A percentile compares a stretch with the other conserved stretches of the same genome.
These are phyloP conservation scores for Byssoonygena ceratinophila DNA, from an alignment of 2,329 filamentous ascomycete genomes.

Conservation along the genomic window DNA sequence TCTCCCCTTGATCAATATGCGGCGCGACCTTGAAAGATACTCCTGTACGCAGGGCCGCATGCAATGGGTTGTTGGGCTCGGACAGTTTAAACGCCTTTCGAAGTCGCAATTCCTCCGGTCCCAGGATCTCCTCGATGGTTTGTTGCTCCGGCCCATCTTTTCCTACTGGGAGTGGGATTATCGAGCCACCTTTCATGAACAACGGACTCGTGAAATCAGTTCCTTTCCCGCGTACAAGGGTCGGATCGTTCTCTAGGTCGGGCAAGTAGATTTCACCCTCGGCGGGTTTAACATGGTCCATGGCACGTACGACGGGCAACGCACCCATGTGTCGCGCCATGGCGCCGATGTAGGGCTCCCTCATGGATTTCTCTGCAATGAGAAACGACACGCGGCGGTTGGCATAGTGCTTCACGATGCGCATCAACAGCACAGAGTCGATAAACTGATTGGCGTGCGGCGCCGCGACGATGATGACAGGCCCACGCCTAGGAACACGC, in stretches of 20 bases:
- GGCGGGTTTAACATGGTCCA: constrained; percentile 65
- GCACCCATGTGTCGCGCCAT: constrained; percentile 67
- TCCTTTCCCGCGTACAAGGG: constrained; percentile 58
- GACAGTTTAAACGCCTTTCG: constrained; percentile 69
- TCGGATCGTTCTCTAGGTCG: constrained; percentile 59
- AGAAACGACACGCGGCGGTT: constrained; percentile 70
- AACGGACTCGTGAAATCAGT: constrained; percentile 60
- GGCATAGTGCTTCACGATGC: constrained; percentile 65
- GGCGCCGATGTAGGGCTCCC: constrained; percentile 67
- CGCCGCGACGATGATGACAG: constrained; percentile 76
- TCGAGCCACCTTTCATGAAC: constrained; percentile 58
- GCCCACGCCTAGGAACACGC: constrained; percentile 68
- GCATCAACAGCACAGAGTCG: constrained; percentile 73
- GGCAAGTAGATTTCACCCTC: constrained; percentile 66
- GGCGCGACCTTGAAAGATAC: constrained; percentile 68
- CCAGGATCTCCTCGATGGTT: constrained; percentile 60
- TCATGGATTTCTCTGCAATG: constrained; percentile 78
- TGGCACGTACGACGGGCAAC: constrained; percentile 69
- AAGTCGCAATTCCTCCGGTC: constrained; percentile 60
- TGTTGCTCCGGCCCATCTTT: constrained; percentile 59
- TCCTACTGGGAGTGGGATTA: constrained; percentile 66
- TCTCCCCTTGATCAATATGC: constrained; percentile 73
- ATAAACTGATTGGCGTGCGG: constrained; percentile 89
- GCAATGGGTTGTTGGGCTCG: constrained; percentile 44
- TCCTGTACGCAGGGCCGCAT: constrained; percentile 42